phyloP scores from a whole-genome alignment of 2,329 filamentous ascomycete genomes.

The Penicillium frequentans region DNA sequence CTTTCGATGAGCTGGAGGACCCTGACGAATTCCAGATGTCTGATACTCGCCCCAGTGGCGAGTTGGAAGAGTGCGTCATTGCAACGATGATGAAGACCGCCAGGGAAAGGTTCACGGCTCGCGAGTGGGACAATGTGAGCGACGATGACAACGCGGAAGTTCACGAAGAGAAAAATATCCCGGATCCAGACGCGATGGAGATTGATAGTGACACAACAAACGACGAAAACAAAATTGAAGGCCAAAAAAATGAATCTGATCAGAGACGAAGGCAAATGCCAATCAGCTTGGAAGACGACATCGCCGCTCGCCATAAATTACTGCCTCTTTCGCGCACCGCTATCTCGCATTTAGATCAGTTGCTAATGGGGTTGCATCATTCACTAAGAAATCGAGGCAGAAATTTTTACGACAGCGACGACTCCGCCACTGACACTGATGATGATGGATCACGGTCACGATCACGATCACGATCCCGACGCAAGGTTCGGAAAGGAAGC shows the following conservation, averaged over 20 bases:
- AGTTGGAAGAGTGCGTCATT: slow-evolving; percentile 69
- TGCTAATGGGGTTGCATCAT: slow-evolving; percentile 70
- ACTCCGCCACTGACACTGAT: slow-evolving; percentile 33
- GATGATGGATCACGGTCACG: slow-evolving; percentile 6
- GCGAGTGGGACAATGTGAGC: slow-evolving; percentile 34
- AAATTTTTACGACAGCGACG: slow-evolving; percentile 27
- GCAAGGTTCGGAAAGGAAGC: slow-evolving; percentile 16
- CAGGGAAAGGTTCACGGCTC: slow-evolving; percentile 60
- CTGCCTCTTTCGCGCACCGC: slow-evolving; percentile 70
- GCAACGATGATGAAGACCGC: slow-evolving; percentile 66
- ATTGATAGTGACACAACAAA: slow-evolving; percentile 20
- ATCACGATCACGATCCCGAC: slow-evolving; percentile 15
- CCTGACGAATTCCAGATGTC: slow-evolving; percentile 53
- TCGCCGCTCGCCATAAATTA: slow-evolving; percentile 57
- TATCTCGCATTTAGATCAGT: slow-evolving; percentile 65
- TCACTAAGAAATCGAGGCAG: slow-evolving; percentile 55
- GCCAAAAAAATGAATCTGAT: neutral
- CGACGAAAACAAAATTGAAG: neutral
- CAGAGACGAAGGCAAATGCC: slow-evolving; percentile 26
- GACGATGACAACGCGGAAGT: slow-evolving; percentile 5
- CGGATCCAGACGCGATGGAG: slow-evolving; percentile 18
- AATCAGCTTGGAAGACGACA: slow-evolving; percentile 17
- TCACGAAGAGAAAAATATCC: slow-evolving; percentile 9
- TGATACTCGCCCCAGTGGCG: slow-evolving; percentile 54
- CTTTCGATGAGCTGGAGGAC: slow-evolving; percentile 52